Percentiles rank a stretch among this genome's conserved stretches.
phyloP scores from a whole-genome alignment of 495 filamentous ascomycete genomes.

The Penicillium maclennaniae region DNA sequence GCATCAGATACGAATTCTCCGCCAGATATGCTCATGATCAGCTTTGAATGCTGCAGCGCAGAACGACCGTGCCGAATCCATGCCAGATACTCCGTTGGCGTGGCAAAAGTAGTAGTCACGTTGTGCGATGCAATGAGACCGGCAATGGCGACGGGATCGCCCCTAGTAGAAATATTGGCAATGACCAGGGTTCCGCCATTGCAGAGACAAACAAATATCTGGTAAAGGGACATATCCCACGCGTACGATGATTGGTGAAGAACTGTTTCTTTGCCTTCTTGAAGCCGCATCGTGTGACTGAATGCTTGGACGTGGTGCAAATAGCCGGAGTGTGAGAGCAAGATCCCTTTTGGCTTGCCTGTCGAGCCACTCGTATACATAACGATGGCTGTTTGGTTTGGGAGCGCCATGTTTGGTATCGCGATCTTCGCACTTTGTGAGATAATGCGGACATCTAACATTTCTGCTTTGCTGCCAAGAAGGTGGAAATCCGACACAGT shows the following conservation, averaged over 20 bases:
- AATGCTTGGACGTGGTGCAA: slow-evolving; percentile 28
- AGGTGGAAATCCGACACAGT: not conserved
- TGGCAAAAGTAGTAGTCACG: slow-evolving; percentile 37
- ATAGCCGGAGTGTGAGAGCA: slow-evolving; percentile 28
- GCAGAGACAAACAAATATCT: slow-evolving; percentile 29
- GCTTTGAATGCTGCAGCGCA: not conserved
- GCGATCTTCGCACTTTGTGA: not conserved
- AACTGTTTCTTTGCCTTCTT: slow-evolving; percentile 19
- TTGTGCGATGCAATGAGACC: slow-evolving; percentile 28
- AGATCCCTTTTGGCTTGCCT: slow-evolving; percentile 37
- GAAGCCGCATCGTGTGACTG: slow-evolving; percentile 13
- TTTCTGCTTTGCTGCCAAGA: not conserved
- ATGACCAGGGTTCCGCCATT: slow-evolving; percentile 34
- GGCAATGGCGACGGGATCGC: slow-evolving; percentile 30
- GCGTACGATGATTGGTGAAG: slow-evolving; percentile 43
- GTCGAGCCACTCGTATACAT: slow-evolving; percentile 44
- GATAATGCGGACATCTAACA: slow-evolving; percentile 13
- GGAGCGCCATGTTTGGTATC: not conserved
- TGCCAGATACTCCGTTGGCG: slow-evolving; percentile 39
- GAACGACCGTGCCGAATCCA: slow-evolving; percentile 30
- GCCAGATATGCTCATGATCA: slow-evolving; percentile 10
- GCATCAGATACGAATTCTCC: slow-evolving; percentile 19
- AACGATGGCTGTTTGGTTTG: slow-evolving; percentile 26
- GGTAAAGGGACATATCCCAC: slow-evolving; percentile 37
- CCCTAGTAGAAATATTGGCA: slow-evolving; percentile 17